These are phyloP conservation scores for Trametes polyzona DNA, from an alignment of 1,284 basidiomycete genomes.

Conservation along the genomic window DNA sequence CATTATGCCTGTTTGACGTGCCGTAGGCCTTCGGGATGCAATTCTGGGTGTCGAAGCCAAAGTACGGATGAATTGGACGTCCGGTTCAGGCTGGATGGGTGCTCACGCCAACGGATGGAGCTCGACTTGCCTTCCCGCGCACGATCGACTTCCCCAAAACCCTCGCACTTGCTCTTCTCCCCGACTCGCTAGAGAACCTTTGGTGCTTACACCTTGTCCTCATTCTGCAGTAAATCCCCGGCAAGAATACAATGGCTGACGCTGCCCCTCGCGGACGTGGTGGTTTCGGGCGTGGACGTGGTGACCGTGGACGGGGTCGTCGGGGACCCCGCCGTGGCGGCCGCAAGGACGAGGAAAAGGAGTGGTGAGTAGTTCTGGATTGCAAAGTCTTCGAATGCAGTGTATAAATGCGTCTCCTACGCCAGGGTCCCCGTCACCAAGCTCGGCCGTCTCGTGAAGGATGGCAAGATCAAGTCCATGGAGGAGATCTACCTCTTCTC, in stretches of 20 bases:
- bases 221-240: slow-evolving; percentile 21
- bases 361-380: slow-evolving; percentile 73
- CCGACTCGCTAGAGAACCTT: background rate
- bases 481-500: slow-evolving; percentile 99
- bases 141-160: background rate
- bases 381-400: background rate
- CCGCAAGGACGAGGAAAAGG: slow-evolving; percentile 99
- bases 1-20: slow-evolving; percentile 5
- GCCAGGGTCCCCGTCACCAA: slow-evolving; percentile 97
- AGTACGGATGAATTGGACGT: background rate
- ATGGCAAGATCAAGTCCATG: slow-evolving; percentile 99
- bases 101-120: slow-evolving; percentile 25
- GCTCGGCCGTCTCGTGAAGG: slow-evolving; percentile 98
- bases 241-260: slow-evolving; percentile 66
- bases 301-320: slow-evolving; percentile 82
- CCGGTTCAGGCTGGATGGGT: slow-evolving; percentile 26
- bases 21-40: background rate
- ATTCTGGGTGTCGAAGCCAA: slow-evolving; percentile 1
- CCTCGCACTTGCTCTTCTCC: background rate
- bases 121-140: background rate
- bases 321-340: slow-evolving; percentile 93
- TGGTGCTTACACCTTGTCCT: slow-evolving; percentile 6
- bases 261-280: slow-evolving; percentile 73
- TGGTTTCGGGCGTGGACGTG: slow-evolving; percentile 90
- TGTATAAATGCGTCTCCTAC: background rate